These are phyloP conservation scores for Bretziella fagacearum DNA, from an alignment of 2,329 filamentous ascomycete species.

Conservation along the genomic window DNA sequence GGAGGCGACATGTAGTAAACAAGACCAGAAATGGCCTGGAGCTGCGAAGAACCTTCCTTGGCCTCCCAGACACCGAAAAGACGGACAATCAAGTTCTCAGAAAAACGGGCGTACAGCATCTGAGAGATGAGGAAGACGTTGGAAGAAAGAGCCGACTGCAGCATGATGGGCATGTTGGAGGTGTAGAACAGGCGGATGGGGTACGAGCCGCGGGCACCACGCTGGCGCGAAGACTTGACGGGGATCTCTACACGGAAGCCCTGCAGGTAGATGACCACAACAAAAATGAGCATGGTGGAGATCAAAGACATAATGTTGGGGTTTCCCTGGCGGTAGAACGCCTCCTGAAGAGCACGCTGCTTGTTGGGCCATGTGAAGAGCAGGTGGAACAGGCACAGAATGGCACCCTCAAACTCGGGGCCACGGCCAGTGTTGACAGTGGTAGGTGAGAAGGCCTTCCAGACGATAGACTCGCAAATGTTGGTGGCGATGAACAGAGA, in stretches of 20 bases:
- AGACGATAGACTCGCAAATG: slow-evolving; percentile 99
- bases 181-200: slow-evolving; percentile 99
- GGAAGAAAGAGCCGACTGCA: slow-evolving; percentile 94
- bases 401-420: slow-evolving; percentile 95
- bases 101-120: slow-evolving; percentile 98
- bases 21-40: slow-evolving; percentile 80
- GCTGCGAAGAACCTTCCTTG: slow-evolving; percentile 87
- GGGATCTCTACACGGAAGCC: slow-evolving; percentile 99
- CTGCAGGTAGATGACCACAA: slow-evolving; percentile 96
- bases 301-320: slow-evolving; percentile 99
- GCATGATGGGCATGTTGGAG: slow-evolving; percentile 99
- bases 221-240: slow-evolving; percentile 97
- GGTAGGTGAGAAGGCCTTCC: slow-evolving; percentile 98
- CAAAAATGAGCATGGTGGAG: slow-evolving; percentile 83
- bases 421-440: slow-evolving; percentile 99
- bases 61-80: slow-evolving; percentile 98
- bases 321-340: slow-evolving; percentile 98
- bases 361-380: slow-evolving; percentile 99
- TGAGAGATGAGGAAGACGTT: slow-evolving; percentile 99
- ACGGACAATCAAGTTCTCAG: slow-evolving; percentile 93
- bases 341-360: slow-evolving; percentile 93
- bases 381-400: slow-evolving; percentile 95
- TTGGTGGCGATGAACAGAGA: slow-evolving; percentile 99
- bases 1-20: slow-evolving; percentile 99
- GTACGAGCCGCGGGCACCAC: slow-evolving; percentile 95